phyloP scores from a whole-genome alignment of 345 rosid genomes.

The Anacardium occidentale region DNA sequence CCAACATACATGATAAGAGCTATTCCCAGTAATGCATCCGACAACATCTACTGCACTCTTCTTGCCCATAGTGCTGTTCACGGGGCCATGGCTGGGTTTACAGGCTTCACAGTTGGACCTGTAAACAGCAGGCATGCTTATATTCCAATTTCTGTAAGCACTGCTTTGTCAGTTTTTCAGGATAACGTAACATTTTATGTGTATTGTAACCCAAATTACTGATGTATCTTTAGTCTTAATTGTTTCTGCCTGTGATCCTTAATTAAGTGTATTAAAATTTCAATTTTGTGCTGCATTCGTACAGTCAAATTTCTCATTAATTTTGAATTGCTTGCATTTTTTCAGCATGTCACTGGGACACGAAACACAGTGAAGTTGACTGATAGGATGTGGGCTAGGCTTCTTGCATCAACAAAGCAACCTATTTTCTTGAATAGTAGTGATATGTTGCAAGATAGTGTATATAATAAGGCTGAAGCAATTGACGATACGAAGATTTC shows the following conservation, averaged over 20 bases:
- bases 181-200: neutral
- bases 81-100: slow-evolving; percentile 98
- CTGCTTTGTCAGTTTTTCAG: neutral
- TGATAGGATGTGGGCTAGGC: slow-evolving; percentile 97
- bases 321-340: slow-evolving; percentile 15
- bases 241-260: neutral
- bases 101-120: slow-evolving; percentile 96
- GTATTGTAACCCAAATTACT: neutral
- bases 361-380: slow-evolving; percentile 78
- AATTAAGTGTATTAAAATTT: neutral
- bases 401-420: slow-evolving; percentile 91
- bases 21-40: slow-evolving; percentile 87
- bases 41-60: slow-evolving; percentile 95
- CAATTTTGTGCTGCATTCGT: neutral
- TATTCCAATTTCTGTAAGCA: slow-evolving; percentile 77
- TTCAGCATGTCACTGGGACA: slow-evolving; percentile 77
- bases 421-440: slow-evolving; percentile 69
- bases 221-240: slow-evolving; percentile 13
- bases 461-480: slow-evolving; percentile 32
- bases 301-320: slow-evolving; percentile 10
- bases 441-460: slow-evolving; percentile 32
- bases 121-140: slow-evolving; percentile 90
- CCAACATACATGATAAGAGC: slow-evolving; percentile 98
- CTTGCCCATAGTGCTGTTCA: slow-evolving; percentile 96
- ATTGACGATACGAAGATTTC: slow-evolving; percentile 42